Base-by-base conservation (phyloP, 345 rosid species). In the Eucalyptus regnans region DNA sequence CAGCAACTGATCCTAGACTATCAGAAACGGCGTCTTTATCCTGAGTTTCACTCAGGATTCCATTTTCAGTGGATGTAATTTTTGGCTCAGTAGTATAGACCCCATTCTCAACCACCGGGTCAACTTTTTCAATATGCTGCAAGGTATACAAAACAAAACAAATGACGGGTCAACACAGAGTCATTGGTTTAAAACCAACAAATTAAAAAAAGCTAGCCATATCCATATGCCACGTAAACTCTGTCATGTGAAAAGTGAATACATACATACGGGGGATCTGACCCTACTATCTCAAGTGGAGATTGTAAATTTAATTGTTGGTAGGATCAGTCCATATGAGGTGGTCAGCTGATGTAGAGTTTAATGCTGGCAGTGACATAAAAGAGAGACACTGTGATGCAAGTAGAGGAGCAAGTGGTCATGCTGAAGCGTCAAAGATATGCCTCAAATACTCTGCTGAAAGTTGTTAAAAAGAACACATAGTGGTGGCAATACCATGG, bases 11-110 rank as follows among this genome's bases (percentile, higher is more conserved):
- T 95, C 95, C 94, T 86, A 94, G 92, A 90, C 95, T 95, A 96
- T 96, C 99, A 11, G 94, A 96, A 89, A 97, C 96, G n/a, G 95
- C 95, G 91, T 97, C 99, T 92, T 98, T 97, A 89, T 98, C 99
- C 90, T 96, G 98, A 88, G 96, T 93, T 89, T 95, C 97, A 88
- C 94, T 86, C 86, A 91, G 81, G 89, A 90, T 93, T 86, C 95
- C 98, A 92, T 94, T 96, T 93, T 95, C 99, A 89, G 90, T 90
- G 50, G 97, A 90, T 76, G 95, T 89, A 84, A 94, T 93, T 94
- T 97, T 98, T 86, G 96, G 92, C 92, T 96, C 98, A 50, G 93
- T 92, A 64, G 87, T 91, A 83, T 94, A 91, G 92, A 90, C 93
- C 56, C 94, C 99, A 92, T 96, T 96, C 94, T 94, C 98, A 54